Percentiles rank a stretch among this genome's conserved stretches.
phyloP scores from a whole-genome alignment of 805 yeast species.

The Starmerella tilneyi region DNA sequence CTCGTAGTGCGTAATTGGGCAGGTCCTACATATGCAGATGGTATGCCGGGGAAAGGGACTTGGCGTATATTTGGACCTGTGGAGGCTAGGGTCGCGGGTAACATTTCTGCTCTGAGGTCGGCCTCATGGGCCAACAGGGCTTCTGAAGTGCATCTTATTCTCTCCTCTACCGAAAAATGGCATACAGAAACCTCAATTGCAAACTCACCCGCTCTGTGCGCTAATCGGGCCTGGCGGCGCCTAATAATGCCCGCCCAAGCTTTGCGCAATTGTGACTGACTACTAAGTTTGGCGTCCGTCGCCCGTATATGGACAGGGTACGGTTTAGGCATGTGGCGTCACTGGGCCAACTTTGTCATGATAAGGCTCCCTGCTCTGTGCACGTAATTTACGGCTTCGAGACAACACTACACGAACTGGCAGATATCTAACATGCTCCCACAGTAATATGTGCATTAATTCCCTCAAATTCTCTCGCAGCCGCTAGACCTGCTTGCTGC shows the following conservation, averaged over 20 bases:
- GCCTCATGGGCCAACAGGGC: too few relatives aligned
- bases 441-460: too few relatives aligned
- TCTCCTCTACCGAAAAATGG: too few relatives aligned
- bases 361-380: too few relatives aligned
- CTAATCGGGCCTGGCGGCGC: background rate
- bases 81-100: background rate
- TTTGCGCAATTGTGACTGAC: background rate
- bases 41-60: constrained; percentile 1
- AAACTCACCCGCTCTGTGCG: too few relatives aligned
- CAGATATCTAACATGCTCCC: too few relatives aligned
- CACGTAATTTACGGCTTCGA: too few relatives aligned
- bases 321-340: constrained; percentile 1
- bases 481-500: too few relatives aligned
- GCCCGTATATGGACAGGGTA: background rate
- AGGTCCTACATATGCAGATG: constrained; percentile 5
- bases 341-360: background rate
- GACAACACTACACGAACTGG: too few relatives aligned
- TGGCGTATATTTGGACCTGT: constrained; percentile 2
- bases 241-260: constrained; percentile 1
- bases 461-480: too few relatives aligned
- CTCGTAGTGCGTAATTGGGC: constrained; percentile 2
- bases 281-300: background rate
- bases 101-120: background rate
- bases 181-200: too few relatives aligned
- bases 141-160: too few relatives aligned